Percentiles rank a stretch among this genome's conserved stretches.
phyloP scores from a whole-genome alignment of 345 rosid genomes.

The Salix exigua region DNA sequence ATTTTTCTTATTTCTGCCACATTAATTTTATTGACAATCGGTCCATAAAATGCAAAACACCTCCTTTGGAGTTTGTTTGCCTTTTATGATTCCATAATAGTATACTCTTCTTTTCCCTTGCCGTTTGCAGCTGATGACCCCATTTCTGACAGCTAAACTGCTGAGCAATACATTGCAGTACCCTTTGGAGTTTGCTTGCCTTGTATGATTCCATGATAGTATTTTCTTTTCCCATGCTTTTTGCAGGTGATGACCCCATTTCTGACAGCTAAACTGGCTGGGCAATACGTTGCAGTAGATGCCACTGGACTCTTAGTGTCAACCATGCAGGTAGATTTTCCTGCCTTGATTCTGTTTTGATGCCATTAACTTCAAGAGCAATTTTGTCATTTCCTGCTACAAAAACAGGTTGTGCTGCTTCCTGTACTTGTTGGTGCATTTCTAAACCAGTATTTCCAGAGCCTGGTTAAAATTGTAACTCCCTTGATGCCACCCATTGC shows the following conservation, averaged over 20 bases:
- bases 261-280: constrained; percentile 79
- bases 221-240: constrained; percentile 3
- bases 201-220: background rate
- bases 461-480: constrained; percentile 65
- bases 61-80: background rate
- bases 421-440: constrained; percentile 53
- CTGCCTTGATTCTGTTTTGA: background rate
- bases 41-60: background rate
- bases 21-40: background rate
- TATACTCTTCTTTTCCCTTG: constrained; percentile 1
- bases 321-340: constrained; percentile 61
- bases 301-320: constrained; percentile 62
- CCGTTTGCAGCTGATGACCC: constrained; percentile 71
- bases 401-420: constrained; percentile 73
- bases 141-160: constrained; percentile 82
- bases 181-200: constrained; percentile 6
- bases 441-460: constrained; percentile 54
- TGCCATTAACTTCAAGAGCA: background rate
- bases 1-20: background rate
- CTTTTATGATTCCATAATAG: background rate
- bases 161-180: constrained; percentile 77
- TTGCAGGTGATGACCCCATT: constrained; percentile 85
- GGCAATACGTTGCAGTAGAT: constrained; percentile 83
- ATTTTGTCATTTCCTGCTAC: background rate
- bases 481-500: constrained; percentile 84